A percentile compares a stretch with the other conserved stretches of the same genome.
Evolutionary conservation across 1,139 yeast genomes (phyloP).

Genomic region (Taphrina wiesneri): DNA sequence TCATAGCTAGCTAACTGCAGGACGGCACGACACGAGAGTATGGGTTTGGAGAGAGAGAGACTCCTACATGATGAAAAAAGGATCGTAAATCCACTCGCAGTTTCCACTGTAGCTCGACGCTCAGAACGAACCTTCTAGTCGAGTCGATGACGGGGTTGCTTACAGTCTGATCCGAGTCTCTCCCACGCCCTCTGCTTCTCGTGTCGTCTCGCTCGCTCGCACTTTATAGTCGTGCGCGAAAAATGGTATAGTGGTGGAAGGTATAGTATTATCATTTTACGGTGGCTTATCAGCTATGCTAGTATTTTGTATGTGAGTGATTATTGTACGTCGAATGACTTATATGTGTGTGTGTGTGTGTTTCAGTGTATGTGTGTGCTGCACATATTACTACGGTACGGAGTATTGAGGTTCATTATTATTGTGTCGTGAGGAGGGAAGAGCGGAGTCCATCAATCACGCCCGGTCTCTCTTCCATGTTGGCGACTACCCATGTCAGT

Average conservation of each 20-base stretch:
- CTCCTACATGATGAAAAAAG: slow-evolving; percentile 27
- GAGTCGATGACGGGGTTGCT: slow-evolving; percentile 34
- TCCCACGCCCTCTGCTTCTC: neutral
- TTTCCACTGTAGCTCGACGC: slow-evolving; percentile 34
- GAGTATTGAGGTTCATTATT: neutral
- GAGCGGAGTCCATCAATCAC: neutral
- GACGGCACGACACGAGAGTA: neutral
- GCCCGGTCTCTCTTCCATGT: slow-evolving; percentile 11
- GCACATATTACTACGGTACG: too few relatives aligned
- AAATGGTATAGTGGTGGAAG: neutral
- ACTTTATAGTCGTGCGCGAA: too few relatives aligned
- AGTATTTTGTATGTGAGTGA: too few relatives aligned
- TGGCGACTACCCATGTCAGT: neutral
- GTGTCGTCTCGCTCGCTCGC: neutral
- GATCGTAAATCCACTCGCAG: slow-evolving; percentile 34
- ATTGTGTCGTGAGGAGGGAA: neutral
- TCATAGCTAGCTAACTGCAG: neutral
- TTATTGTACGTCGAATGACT: too few relatives aligned
- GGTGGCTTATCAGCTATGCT: too few relatives aligned
- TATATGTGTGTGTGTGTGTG: neutral
- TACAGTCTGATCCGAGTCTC: slow-evolving; percentile 26
- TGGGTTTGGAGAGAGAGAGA: neutral
- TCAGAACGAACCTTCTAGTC: slow-evolving; percentile 33
- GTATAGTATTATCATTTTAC: too few relatives aligned
- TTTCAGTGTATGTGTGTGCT: neutral